Evolutionary conservation across 2,329 filamentous ascomycete genomes (phyloP), one percentile per base, ranked within the genome.

Genomic region (Colletotrichum sp.): DNA sequence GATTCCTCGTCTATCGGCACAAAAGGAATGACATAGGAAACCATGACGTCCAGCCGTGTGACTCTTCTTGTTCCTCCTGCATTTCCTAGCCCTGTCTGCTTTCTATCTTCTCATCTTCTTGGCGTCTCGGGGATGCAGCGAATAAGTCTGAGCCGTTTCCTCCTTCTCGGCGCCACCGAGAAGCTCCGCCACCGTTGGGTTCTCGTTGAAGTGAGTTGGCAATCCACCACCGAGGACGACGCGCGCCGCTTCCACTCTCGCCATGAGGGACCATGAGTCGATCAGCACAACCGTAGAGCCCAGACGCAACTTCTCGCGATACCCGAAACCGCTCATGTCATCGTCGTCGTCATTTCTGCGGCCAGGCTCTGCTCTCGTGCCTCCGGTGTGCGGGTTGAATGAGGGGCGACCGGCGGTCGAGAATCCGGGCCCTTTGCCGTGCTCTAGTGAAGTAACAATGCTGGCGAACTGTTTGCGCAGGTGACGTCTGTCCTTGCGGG

Each of bases 401-500:
- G 80, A 83, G 81, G 79, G 85, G 71, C 84, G 83, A 9, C 84
- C 82, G 3, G 89, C 88, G 2, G 87, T 89, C 8, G 89, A 90
- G 79, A 90, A 92, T 39, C 86, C 88, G 0, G 90, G 90, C 0
- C 90, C 90, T 55, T 89, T 88, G 55, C 89, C 88, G 4, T 86
- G 86, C 80, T 91, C 89, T 3, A 91, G 84, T 3, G 89, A 91
- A 1, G 89, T 91, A 59, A 90, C 85, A 63, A 91, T 88, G 79
- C 89, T 90, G 60, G 83, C 82, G 44, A 91, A 88, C 24, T 84
- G 87, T 32, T 87, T 84, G 39, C 89, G 88, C 21, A 90, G 82
- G 34, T 88, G 85, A 28, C 86, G 85, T 16, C 89, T 86, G 57
- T 88, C 84, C 76, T 87, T 88, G 71, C 88, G 88, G 16, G 89